These are phyloP conservation scores for Rhodotorula sp. DNA, from an alignment of 1,284 basidiomycete genomes.

Conservation along the genomic window DNA sequence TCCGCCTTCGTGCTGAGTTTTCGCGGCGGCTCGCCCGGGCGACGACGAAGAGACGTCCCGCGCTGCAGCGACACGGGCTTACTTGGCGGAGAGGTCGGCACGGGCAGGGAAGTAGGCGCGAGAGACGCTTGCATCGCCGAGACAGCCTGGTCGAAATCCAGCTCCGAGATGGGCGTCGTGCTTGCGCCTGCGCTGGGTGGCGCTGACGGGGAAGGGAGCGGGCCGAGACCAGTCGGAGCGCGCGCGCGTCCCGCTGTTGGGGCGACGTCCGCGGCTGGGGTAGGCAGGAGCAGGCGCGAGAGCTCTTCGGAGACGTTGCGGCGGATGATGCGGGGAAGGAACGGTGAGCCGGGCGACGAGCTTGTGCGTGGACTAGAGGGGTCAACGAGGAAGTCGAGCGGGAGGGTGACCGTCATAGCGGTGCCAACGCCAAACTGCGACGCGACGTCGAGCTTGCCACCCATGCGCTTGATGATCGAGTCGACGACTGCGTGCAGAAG, in stretches of 20 bases:
- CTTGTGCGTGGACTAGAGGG: neutral
- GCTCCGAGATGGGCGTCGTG: neutral
- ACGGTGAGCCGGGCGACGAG: too few species aligned
- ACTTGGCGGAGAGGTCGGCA: too few species aligned
- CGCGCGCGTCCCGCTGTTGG: neutral
- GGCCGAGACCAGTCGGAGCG: neutral
- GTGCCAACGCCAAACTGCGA: conserved; percentile 30
- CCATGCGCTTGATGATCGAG: conserved; percentile 30
- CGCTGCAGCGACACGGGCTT: neutral
- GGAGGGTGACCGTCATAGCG: conserved; percentile 21
- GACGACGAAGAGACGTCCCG: neutral
- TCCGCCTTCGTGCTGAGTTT: conserved; percentile 52
- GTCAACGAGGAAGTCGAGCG: conserved; percentile 19
- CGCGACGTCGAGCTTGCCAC: conserved; percentile 27
- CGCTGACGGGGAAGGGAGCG: neutral
- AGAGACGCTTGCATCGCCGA: neutral
- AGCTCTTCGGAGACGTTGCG: conserved; percentile 33
- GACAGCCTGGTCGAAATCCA: neutral
- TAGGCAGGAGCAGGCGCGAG: conserved; percentile 7
- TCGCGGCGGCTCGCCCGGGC: neutral
- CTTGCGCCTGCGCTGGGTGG: accelerated
- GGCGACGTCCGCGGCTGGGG: too few species aligned
- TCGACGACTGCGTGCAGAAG: conserved; percentile 17
- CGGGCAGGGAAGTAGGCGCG: neutral
- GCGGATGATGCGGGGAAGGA: conserved; percentile 47